Evolutionary conservation across 1,139 yeast genomes (phyloP).

Genomic region (Yamadazyma trypodendri): DNA sequence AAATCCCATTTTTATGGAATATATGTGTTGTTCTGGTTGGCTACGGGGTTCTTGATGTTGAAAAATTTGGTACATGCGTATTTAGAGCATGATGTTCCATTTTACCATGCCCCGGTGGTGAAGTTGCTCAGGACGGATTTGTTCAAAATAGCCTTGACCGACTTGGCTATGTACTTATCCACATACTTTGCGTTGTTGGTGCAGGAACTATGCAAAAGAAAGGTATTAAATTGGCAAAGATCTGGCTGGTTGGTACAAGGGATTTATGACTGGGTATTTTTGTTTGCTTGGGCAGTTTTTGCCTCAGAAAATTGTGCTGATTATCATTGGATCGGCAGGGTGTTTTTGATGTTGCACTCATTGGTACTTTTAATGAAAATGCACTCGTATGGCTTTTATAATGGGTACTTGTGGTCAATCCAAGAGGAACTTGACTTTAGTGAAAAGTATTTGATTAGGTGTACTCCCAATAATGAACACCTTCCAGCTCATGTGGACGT

Average conservation of each 20-base stretch:
- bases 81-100: constrained; percentile 21
- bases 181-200: constrained; percentile 56
- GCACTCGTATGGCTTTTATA: constrained; percentile 87
- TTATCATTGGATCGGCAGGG: constrained; percentile 86
- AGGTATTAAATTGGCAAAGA: constrained; percentile 52
- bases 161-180: constrained; percentile 64
- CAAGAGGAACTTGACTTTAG: constrained; percentile 56
- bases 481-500: constrained; percentile 24
- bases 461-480: constrained; percentile 12
- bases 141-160: constrained; percentile 64
- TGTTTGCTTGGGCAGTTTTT: constrained; percentile 50
- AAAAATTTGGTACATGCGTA: constrained; percentile 48
- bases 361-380: constrained; percentile 86
- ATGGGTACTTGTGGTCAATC: constrained; percentile 81
- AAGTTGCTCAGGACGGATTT: constrained; percentile 53
- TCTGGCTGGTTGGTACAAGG: constrained; percentile 64
- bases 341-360: constrained; percentile 78
- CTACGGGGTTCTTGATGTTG: constrained; percentile 52
- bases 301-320: constrained; percentile 46
- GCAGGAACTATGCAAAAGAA: constrained; percentile 49
- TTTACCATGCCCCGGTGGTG: constrained; percentile 51
- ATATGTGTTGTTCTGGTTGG: constrained; percentile 68
- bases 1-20: constrained; percentile 58
- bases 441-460: constrained; percentile 26
- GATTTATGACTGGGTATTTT: constrained; percentile 50